A percentile compares a stretch with the other conserved stretches of the same genome.
phyloP scores from a whole-genome alignment of 768 basidiomycete species.

The Rubroboletus pulcherrimus region DNA sequence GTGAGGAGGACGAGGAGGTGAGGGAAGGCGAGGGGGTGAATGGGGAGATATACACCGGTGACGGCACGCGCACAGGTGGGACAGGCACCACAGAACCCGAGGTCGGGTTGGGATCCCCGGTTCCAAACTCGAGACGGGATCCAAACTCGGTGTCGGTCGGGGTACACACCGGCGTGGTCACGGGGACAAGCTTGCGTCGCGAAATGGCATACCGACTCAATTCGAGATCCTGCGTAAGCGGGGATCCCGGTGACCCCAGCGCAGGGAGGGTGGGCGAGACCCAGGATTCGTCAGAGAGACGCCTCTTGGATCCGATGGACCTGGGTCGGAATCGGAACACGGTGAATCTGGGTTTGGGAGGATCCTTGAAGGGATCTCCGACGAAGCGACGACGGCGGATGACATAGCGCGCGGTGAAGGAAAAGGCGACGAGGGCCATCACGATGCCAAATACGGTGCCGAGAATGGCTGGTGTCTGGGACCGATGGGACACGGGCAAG shows the following conservation, averaged over 20 bases:
- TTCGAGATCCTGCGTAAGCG: constrained; percentile 10
- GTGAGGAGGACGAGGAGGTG: constrained; percentile 5
- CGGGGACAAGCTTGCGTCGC: constrained; percentile 13
- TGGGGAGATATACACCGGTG: constrained; percentile 20
- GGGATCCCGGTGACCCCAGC: constrained; percentile 5
- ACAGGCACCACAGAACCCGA: not conserved
- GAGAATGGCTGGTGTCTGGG: constrained; percentile 13
- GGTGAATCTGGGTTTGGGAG: constrained; percentile 2
- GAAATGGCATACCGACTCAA: constrained; percentile 7
- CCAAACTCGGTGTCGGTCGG: constrained; percentile 23
- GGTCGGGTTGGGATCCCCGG: not conserved
- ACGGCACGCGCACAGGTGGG: constrained; percentile 17
- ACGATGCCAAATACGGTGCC: constrained; percentile 16
- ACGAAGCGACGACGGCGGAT: constrained; percentile 10
- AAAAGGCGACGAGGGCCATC: constrained; percentile 9
- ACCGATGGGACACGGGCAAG: constrained; percentile 1
- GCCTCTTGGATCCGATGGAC: constrained; percentile 9
- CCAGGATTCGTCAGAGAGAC: constrained; percentile 28
- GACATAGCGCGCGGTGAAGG: constrained; percentile 6
- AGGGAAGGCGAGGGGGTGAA: constrained; percentile 18
- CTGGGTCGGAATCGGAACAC: not conserved
- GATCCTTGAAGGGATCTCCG: constrained; percentile 12
- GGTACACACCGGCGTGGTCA: constrained; percentile 17
- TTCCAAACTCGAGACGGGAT: not conserved
- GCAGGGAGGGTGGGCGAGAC: constrained; percentile 16